These are phyloP conservation scores for Lunularia cruciata DNA, from an alignment of 225 moss, liverwort and hornwort genomes.

Conservation along the genomic window DNA sequence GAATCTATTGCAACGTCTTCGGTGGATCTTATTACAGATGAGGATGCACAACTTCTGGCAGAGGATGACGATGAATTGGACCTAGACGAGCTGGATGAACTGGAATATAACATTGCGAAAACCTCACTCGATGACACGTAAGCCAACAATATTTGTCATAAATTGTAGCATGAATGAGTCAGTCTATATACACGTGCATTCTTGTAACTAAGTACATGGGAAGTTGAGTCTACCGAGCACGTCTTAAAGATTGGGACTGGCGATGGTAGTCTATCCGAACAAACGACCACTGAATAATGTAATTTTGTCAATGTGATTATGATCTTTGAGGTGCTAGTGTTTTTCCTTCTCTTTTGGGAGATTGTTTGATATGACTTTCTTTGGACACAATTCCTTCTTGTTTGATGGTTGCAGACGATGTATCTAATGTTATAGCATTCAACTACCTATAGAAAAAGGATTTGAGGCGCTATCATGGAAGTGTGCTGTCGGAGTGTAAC, in stretches of 20 bases:
- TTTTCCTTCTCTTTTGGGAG: neutral
- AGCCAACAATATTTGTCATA: conserved; percentile 27
- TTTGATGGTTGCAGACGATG: neutral
- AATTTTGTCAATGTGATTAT: neutral
- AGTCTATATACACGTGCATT: conserved; percentile 7
- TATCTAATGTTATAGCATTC: neutral
- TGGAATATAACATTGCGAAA: conserved; percentile 72
- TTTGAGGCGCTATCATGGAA: conserved; percentile 12
- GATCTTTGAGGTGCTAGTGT: neutral
- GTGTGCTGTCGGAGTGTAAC: neutral
- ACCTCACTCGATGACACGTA: conserved; percentile 77
- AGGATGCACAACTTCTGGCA: conserved; percentile 69
- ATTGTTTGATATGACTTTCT: too few relatives aligned
- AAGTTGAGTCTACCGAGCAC: neutral
- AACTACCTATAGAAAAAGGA: neutral
- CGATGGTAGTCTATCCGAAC: neutral
- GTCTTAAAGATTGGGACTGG: too few relatives aligned
- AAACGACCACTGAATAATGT: neutral
- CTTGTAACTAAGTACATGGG: neutral
- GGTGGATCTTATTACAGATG: conserved; percentile 37
- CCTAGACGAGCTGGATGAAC: conserved; percentile 87
- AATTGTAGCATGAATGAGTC: conserved; percentile 4
- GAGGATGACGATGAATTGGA: conserved; percentile 98
- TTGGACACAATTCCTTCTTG: neutral
- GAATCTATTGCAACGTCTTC: conserved; percentile 25